phyloP scores from a whole-genome alignment of 2,329 filamentous ascomycete species.

The Emmonsiellopsis sp. region DNA sequence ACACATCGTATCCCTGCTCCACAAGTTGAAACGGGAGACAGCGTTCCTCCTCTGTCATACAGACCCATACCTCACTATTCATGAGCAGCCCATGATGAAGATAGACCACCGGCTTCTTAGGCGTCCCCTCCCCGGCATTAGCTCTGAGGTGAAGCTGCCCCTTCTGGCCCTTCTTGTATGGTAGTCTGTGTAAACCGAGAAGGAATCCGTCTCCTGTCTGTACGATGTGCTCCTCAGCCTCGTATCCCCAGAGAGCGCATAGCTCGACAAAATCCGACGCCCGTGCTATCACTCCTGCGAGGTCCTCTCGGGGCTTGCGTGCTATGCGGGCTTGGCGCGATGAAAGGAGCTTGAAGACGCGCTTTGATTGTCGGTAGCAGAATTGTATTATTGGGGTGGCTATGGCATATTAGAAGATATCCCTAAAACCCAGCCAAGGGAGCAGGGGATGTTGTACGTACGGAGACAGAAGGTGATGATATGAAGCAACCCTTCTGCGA shows the following conservation, averaged over 20 bases:
- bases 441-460: slow-evolving; percentile 37
- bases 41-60: slow-evolving; percentile 74
- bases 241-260: slow-evolving; percentile 85
- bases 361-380: slow-evolving; percentile 73
- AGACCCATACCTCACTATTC: slow-evolving; percentile 99
- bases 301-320: slow-evolving; percentile 58
- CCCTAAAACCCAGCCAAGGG: neutral
- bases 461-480: slow-evolving; percentile 81
- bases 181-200: slow-evolving; percentile 78
- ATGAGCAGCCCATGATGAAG: slow-evolving; percentile 93
- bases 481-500: slow-evolving; percentile 73
- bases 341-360: slow-evolving; percentile 70
- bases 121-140: slow-evolving; percentile 59
- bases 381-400: slow-evolving; percentile 71
- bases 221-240: slow-evolving; percentile 90
- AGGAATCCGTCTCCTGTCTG: slow-evolving; percentile 92
- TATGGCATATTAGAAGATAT: slow-evolving; percentile 24
- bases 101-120: slow-evolving; percentile 81
- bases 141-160: slow-evolving; percentile 49
- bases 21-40: slow-evolving; percentile 84
- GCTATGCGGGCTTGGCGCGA: slow-evolving; percentile 60
- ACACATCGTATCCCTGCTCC: slow-evolving; percentile 89
- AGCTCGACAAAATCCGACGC: slow-evolving; percentile 89
- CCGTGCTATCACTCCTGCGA: slow-evolving; percentile 66
- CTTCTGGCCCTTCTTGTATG: slow-evolving; percentile 74